phyloP scores from a whole-genome alignment of 2,329 filamentous ascomycete genomes.

The Hypoxylon sp. region DNA sequence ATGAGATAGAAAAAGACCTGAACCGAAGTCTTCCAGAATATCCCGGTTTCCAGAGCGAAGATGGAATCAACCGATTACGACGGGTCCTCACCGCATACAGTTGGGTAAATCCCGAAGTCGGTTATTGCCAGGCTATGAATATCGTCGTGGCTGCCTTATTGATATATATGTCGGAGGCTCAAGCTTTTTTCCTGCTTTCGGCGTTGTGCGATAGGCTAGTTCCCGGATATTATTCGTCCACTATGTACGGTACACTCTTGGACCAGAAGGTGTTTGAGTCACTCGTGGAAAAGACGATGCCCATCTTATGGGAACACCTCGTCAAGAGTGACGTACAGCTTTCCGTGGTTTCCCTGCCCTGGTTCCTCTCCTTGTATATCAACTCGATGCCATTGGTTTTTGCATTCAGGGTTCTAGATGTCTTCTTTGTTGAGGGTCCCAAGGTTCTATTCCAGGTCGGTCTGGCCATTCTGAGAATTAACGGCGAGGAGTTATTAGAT shows the following conservation, averaged over 20 bases:
- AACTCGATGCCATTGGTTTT: constrained; percentile 99
- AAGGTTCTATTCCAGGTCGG: constrained; percentile 98
- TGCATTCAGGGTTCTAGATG: constrained; percentile 94
- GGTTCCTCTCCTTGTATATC: constrained; percentile 98
- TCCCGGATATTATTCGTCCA: constrained; percentile 97
- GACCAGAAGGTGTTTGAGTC: constrained; percentile 99
- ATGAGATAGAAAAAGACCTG: constrained; percentile 98
- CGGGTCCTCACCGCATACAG: constrained; percentile 96
- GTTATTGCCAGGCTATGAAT: constrained; percentile 99
- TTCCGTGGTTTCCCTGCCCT: constrained; percentile 95
- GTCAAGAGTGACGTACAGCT: constrained; percentile 96
- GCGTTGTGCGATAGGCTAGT: constrained; percentile 92
- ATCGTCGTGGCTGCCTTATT: constrained; percentile 98
- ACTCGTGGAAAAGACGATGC: constrained; percentile 99
- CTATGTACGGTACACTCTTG: constrained; percentile 97
- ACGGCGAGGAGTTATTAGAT: constrained; percentile 94
- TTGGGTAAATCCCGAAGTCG: constrained; percentile 95
- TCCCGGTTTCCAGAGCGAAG: constrained; percentile 95
- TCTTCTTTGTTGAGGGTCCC: constrained; percentile 97
- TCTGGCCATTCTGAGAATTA: constrained; percentile 95
- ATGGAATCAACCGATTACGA: constrained; percentile 90
- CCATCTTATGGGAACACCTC: constrained; percentile 97
- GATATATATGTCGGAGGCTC: constrained; percentile 97
- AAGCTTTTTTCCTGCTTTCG: constrained; percentile 95
- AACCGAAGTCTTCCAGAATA: constrained; percentile 98